phyloP scores from a whole-genome alignment of 768 basidiomycete species.

The Termitomyces sp. region DNA sequence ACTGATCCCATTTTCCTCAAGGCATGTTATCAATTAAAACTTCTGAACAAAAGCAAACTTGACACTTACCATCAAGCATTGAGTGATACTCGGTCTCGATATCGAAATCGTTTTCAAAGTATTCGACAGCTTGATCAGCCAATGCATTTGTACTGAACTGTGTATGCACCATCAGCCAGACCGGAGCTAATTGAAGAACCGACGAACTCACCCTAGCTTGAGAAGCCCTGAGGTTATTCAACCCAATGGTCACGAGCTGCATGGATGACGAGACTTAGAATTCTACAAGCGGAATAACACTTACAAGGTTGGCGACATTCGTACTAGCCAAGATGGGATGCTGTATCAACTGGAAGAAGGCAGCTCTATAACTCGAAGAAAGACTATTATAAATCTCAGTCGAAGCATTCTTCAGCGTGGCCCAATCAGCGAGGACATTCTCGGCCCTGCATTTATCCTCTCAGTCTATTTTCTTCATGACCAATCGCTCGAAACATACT shows the following conservation, averaged over 20 bases:
- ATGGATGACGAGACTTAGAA: no score
- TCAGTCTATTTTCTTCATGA: neutral
- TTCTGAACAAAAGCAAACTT: neutral
- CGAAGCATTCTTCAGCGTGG: constrained; percentile 39
- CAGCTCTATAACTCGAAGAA: constrained; percentile 37
- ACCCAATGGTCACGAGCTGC: constrained; percentile 49
- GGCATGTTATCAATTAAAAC: neutral
- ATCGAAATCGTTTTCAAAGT: constrained; percentile 59
- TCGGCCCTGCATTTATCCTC: constrained; percentile 42
- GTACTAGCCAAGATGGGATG: constrained; percentile 56
- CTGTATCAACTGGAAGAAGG: constrained; percentile 70
- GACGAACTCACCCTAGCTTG: constrained; percentile 42
- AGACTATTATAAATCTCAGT: constrained; percentile 52
- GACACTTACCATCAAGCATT: constrained; percentile 39
- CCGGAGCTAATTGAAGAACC: neutral
- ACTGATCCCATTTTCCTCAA: constrained; percentile 62
- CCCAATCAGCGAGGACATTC: constrained; percentile 44
- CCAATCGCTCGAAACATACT: constrained; percentile 35
- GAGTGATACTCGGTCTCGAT: constrained; percentile 56
- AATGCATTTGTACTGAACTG: constrained; percentile 51
- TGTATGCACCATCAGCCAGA: neutral
- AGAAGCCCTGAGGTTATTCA: constrained; percentile 54
- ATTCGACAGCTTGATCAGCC: constrained; percentile 45
- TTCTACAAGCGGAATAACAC: neutral
- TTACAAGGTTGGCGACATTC: constrained; percentile 48